Conservation (phyloP, 2,329 filamentous ascomycete species). For the Trichoderma guizhouense region DNA sequence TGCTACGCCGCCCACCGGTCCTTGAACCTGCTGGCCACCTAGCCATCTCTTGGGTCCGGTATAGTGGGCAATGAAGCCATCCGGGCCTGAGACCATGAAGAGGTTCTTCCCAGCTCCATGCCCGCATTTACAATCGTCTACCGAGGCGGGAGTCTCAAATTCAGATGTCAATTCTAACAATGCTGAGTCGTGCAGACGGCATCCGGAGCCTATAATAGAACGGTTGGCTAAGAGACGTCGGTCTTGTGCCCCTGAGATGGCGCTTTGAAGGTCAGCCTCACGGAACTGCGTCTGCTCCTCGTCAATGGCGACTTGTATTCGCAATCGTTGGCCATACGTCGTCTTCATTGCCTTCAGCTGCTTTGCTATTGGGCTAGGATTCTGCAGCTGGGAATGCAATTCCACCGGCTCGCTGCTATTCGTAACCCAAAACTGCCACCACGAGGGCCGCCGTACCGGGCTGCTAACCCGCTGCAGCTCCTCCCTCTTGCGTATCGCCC, state of each 20-base stretch:
- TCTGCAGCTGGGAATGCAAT: conserved; percentile 19
- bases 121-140: conserved; percentile 27
- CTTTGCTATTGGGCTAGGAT: conserved; percentile 51
- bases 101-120: conserved; percentile 52
- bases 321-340: conserved; percentile 53
- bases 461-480: conserved; percentile 41
- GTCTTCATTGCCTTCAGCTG: conserved; percentile 63
- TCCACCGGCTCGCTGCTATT: conserved; percentile 24
- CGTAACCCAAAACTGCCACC: conserved; percentile 26
- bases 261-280: conserved; percentile 44
- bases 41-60: conserved; percentile 77
- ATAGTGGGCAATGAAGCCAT: conserved; percentile 80
- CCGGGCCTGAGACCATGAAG: conserved; percentile 84
- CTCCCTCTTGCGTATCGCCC: conserved; percentile 66
- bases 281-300: conserved; percentile 68
- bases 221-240: not conserved
- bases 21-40: conserved; percentile 70
- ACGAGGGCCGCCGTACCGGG: conserved; percentile 20
- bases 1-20: conserved; percentile 66
- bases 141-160: conserved; percentile 27
- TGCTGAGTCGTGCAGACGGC: conserved; percentile 31
- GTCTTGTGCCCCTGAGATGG: conserved; percentile 23
- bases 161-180: conserved; percentile 31
- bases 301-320: conserved; percentile 76
- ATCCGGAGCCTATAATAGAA: conserved; percentile 16